Base-by-base conservation (phyloP, 1,139 yeast species). In the Candida anutae region DNA sequence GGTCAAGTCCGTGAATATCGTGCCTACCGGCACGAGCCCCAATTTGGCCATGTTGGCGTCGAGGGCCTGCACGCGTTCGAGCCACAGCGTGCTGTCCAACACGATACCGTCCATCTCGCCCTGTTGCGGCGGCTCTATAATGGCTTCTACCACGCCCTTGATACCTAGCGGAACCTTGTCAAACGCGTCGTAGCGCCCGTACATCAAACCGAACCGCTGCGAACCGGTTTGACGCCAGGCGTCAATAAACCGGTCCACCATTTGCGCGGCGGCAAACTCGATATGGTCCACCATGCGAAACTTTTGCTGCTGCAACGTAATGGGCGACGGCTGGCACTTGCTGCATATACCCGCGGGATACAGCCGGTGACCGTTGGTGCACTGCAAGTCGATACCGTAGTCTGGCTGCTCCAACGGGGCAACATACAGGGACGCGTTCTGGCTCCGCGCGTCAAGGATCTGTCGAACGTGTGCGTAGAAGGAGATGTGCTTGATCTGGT, bases 201-300 rank as follows among this genome's bases (percentile, higher is more conserved):
- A 79, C 55, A 93, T 55, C 35, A 78, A 68, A 0, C 96, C 98
- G 36, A 81, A 69, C 44, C 98, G 68, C 55, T 93, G 99, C 12
- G 73, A 62, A 1, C 96, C 97, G 0, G 93, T 73, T 33, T 65
- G 61, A 55, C 99, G 75, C 99, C 99, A 90, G 11, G 83, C 62
- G 39, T 90, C 93, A 33, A 93, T 83, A 53, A 93, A 90, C 22
- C 69, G 63, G 50, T 90, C 84, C 33, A 93, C 72, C 20, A 87
- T 70, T 4, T 65, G 62, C 25, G 87, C 74, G 36, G 74, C 75
- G 13, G 87, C 77, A 53, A 88, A 83, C 52, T 90, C 97, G 17
- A 90, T 93, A 58, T 93, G 97, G 53, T 93, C 99, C 13, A 93
- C 95, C 95, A 90, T 84, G 46, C 99, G 71, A 52, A 83, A 93